A percentile compares a stretch with the other conserved stretches of the same genome.
Evolutionary conservation across 106 monocot species (phyloP).

Genomic region (Gastrodia elata): DNA sequence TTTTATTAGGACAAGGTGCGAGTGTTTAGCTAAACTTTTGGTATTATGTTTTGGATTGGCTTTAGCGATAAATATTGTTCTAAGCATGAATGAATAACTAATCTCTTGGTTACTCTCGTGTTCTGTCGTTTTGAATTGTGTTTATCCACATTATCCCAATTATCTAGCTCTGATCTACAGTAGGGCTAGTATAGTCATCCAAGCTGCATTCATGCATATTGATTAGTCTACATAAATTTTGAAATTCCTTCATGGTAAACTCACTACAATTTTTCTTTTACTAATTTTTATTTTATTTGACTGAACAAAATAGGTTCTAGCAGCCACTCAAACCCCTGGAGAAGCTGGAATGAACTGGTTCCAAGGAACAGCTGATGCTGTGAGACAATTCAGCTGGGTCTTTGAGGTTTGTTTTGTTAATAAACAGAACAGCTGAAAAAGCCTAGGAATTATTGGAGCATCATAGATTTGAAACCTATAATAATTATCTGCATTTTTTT

Average conservation of each 20-base stretch:
- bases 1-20: no score
- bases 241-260: background rate
- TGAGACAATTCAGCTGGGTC: conserved; percentile 91
- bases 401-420: conserved; percentile 50
- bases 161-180: no score
- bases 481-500: background rate
- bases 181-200: background rate
- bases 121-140: background rate
- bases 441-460: background rate
- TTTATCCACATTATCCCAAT: no score
- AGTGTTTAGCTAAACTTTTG: no score
- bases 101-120: no score
- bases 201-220: background rate
- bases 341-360: conserved; percentile 94
- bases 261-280: background rate
- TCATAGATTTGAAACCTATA: background rate
- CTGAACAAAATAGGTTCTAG: conserved; percentile 57
- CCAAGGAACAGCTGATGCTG: conserved; percentile 93
- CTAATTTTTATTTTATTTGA: background rate
- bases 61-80: no score
- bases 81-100: no score
- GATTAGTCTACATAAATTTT: background rate
- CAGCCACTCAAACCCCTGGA: conserved; percentile 88
- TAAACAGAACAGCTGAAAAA: background rate
- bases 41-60: no score